Evolutionary conservation across 2,329 filamentous ascomycete genomes (phyloP).

Genomic region (Cercospora beticola): DNA sequence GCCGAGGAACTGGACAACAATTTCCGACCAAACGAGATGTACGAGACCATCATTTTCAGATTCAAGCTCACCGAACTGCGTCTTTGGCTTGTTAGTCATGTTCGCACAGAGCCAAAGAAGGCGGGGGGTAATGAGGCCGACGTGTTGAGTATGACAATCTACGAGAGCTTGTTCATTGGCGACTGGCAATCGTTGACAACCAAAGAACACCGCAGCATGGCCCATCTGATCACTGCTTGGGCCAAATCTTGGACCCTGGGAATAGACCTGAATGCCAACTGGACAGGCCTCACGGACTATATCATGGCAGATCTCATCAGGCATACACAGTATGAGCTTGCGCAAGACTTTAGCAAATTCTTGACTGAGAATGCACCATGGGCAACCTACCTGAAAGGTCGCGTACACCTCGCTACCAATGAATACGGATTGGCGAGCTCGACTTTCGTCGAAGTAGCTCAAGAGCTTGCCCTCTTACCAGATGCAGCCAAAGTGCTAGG

Average conservation of each 20-base stretch:
- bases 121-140: conserved; percentile 11
- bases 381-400: conserved; percentile 77
- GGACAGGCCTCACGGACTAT: conserved; percentile 40
- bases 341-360: conserved; percentile 66
- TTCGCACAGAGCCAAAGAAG: conserved; percentile 47
- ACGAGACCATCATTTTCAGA: conserved; percentile 66
- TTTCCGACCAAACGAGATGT: conserved; percentile 63
- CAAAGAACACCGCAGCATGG: conserved; percentile 17
- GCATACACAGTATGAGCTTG: conserved; percentile 50
- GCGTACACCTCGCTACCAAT: conserved; percentile 70
- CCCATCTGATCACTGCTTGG: conserved; percentile 46
- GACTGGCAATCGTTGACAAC: conserved; percentile 40
- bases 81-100: conserved; percentile 58
- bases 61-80: conserved; percentile 74
- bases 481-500: conserved; percentile 31
- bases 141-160: conserved; percentile 33
- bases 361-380: conserved; percentile 50
- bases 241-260: conserved; percentile 47
- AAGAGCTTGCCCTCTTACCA: conserved; percentile 26
- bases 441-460: conserved; percentile 73
- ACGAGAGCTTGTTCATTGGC: conserved; percentile 43
- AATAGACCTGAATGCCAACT: conserved; percentile 41
- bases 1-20: conserved; percentile 66
- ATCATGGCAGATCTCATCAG: conserved; percentile 48
- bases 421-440: conserved; percentile 71